Evolutionary conservation across 495 filamentous ascomycete genomes (phyloP).

Genomic region (Daldinia vernicosa): DNA sequence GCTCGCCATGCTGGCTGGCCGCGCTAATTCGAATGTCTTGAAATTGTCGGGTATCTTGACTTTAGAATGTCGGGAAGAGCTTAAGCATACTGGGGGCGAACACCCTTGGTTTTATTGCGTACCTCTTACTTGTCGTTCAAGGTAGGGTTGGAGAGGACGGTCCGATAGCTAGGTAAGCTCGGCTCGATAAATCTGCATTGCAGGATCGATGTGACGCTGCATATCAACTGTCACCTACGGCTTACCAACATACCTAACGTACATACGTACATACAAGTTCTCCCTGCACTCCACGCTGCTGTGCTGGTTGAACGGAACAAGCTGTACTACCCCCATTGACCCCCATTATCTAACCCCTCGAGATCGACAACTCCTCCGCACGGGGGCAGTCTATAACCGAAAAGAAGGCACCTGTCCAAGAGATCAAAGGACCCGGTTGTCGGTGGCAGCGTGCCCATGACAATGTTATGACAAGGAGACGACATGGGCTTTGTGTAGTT

Average conservation of each 20-base stretch:
- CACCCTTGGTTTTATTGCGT: background rate
- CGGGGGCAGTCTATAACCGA: background rate
- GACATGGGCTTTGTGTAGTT: constrained; percentile 1
- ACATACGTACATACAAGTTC: background rate
- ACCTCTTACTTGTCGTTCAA: background rate
- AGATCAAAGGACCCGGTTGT: background rate
- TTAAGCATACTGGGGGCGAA: background rate
- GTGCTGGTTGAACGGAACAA: constrained; percentile 7
- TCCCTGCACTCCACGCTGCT: background rate
- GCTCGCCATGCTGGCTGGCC: constrained; percentile 25
- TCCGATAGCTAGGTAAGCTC: constrained; percentile 5
- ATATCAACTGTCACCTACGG: constrained; percentile 22
- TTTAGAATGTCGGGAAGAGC: background rate
- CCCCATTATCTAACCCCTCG: background rate
- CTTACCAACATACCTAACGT: background rate
- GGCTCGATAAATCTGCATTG: constrained; percentile 25
- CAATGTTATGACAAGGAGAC: constrained; percentile 3
- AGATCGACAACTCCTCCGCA: constrained; percentile 1
- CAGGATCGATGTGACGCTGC: constrained; percentile 35
- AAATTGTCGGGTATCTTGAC: background rate
- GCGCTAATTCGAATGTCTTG: background rate
- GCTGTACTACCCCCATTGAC: background rate
- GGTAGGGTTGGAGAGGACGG: background rate
- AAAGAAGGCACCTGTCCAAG: background rate
- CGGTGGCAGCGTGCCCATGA: background rate